Evolutionary conservation across 345 rosid genomes (phyloP).

Genomic region (Linum usitatissimum): DNA sequence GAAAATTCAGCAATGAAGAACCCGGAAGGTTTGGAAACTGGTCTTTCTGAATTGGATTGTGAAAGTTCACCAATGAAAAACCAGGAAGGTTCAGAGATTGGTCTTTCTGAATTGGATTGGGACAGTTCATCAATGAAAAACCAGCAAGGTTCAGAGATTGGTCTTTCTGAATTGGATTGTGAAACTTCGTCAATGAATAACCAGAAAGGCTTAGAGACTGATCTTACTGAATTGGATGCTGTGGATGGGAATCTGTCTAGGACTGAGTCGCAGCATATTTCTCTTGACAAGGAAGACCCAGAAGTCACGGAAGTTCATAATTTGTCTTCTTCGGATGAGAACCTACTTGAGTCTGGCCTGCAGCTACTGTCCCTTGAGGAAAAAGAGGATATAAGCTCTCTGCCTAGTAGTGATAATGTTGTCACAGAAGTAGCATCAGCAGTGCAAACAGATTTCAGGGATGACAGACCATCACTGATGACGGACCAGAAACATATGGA

Average conservation of each 20-base stretch:
- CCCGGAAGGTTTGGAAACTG: neutral
- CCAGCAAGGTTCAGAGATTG: neutral
- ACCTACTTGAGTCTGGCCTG: neutral
- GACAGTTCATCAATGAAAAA: neutral
- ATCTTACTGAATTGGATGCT: neutral
- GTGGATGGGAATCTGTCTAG: neutral
- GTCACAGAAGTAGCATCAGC: neutral
- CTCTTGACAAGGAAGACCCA: neutral
- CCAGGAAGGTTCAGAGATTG: neutral
- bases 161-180: neutral
- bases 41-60: neutral
- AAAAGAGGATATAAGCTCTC: neutral
- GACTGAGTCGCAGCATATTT: neutral
- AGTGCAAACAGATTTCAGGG: neutral
- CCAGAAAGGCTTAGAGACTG: neutral
- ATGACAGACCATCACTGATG: conserved; percentile 1
- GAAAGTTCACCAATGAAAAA: neutral
- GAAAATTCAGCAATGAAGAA: neutral
- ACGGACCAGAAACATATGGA: conserved; percentile 7
- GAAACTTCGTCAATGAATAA: neutral
- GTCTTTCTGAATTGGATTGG: neutral
- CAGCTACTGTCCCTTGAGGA: neutral
- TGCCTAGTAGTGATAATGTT: neutral
- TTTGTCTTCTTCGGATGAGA: neutral
- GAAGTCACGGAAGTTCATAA: neutral